A percentile compares a stretch with the other conserved stretches of the same genome.
Evolutionary conservation across 495 filamentous ascomycete species (phyloP).

Genomic region (Lasiosphaeria ovina): DNA sequence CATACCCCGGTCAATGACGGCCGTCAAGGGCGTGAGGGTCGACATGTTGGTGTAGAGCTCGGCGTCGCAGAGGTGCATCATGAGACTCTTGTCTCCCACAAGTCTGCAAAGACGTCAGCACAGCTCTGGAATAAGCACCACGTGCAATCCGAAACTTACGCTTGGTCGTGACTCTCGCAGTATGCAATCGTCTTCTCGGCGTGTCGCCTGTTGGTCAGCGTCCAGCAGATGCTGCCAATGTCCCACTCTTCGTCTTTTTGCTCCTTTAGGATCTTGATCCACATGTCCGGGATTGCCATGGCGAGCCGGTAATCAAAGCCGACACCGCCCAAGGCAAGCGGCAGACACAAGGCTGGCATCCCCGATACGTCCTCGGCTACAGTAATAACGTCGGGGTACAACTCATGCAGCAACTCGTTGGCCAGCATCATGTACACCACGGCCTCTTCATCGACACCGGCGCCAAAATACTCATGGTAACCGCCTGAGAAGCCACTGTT

Average conservation of each 20-base stretch:
- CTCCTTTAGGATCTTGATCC: conserved; percentile 97
- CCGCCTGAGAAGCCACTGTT: conserved; percentile 91
- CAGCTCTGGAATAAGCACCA: not conserved
- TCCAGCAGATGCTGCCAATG: conserved; percentile 78
- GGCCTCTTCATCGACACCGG: conserved; percentile 89
- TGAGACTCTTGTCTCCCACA: conserved; percentile 91
- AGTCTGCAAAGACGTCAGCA: conserved; percentile 58
- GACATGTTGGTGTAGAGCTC: conserved; percentile 99
- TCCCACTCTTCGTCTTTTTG: conserved; percentile 91
- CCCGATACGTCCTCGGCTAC: conserved; percentile 97
- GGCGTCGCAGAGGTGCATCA: conserved; percentile 98
- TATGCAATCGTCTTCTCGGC: conserved; percentile 99
- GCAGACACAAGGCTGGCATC: conserved; percentile 91
- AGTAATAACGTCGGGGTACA: conserved; percentile 84
- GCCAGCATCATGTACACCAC: conserved; percentile 95
- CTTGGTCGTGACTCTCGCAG: conserved; percentile 95
- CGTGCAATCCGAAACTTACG: conserved; percentile 57
- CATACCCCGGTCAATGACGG: conserved; percentile 87
- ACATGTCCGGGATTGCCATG: conserved; percentile 98
- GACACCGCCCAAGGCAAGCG: conserved; percentile 80
- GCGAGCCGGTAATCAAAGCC: conserved; percentile 97
- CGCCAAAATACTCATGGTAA: conserved; percentile 97
- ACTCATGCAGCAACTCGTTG: conserved; percentile 89
- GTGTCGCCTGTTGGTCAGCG: conserved; percentile 86
- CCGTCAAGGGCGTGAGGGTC: conserved; percentile 72